These are phyloP conservation scores for Acanthochlamys bracteata DNA, from an alignment of 106 monocot species.

Conservation along the genomic window DNA sequence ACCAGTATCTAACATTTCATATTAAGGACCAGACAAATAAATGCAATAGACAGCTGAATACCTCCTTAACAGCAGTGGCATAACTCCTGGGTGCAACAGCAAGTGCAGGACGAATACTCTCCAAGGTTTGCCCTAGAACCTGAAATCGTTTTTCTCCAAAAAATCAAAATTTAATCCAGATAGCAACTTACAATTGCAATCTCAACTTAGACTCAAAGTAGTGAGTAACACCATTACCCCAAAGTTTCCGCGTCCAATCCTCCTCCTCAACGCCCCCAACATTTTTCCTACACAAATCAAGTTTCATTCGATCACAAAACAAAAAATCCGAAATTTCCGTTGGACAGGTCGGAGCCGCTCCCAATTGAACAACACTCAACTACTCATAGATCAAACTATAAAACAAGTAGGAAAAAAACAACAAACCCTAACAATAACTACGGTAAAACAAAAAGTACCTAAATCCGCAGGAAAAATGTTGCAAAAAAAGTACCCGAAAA, in stretches of 20 bases:
- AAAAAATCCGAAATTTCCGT: background rate
- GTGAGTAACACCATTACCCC: slow-evolving; percentile 1
- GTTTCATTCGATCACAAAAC: background rate
- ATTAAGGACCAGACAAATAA: background rate
- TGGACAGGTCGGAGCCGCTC: too few species aligned
- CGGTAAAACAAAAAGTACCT: too few species aligned
- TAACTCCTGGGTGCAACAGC: slow-evolving; percentile 29
- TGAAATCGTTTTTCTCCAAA: slow-evolving; percentile 9
- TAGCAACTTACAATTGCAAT: background rate
- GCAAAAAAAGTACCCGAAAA: too few species aligned
- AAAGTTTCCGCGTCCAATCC: slow-evolving; percentile 19
- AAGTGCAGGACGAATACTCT: slow-evolving; percentile 22
- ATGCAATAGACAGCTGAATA: slow-evolving; percentile 6
- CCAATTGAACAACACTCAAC: too few species aligned
- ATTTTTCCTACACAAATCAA: slow-evolving; percentile 35
- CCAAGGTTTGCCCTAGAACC: slow-evolving; percentile 28
- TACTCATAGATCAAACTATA: too few species aligned
- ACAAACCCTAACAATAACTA: too few species aligned
- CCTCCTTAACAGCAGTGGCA: slow-evolving; percentile 60
- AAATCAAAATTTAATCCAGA: background rate
- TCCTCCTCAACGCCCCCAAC: slow-evolving; percentile 36
- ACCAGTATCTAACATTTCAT: background rate
- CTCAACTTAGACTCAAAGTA: background rate
- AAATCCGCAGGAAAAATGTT: too few species aligned
- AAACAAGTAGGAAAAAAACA: too few species aligned